A percentile compares a stretch with the other conserved stretches of the same genome.
Evolutionary conservation across 306 rosid genomes (phyloP).

Genomic region (Ochetophila trinervis): DNA sequence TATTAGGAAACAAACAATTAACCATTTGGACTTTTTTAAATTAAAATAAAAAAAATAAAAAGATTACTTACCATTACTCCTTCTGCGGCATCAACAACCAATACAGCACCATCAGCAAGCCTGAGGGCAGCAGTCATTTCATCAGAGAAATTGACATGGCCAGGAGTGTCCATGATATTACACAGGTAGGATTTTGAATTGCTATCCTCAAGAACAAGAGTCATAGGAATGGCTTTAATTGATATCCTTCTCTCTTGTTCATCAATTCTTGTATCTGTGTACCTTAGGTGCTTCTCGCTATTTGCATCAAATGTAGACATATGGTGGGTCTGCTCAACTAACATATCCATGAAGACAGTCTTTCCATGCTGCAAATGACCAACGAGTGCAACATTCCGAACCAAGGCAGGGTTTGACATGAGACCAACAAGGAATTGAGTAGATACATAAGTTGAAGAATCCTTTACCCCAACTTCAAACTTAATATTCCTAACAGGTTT

Average conservation of each 20-base stretch:
- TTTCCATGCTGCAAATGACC: slow-evolving; percentile 95
- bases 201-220: slow-evolving; percentile 91
- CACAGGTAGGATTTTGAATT: slow-evolving; percentile 82
- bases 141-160: slow-evolving; percentile 94
- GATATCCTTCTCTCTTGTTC: slow-evolving; percentile 95
- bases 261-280: slow-evolving; percentile 87
- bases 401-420: slow-evolving; percentile 85
- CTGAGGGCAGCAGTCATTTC: slow-evolving; percentile 97
- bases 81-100: slow-evolving; percentile 95
- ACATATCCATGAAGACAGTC: slow-evolving; percentile 96
- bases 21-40: neutral
- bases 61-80: slow-evolving; percentile 74
- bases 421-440: slow-evolving; percentile 79
- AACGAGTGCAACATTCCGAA: slow-evolving; percentile 84
- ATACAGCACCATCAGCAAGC: slow-evolving; percentile 89
- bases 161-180: slow-evolving; percentile 89
- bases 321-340: slow-evolving; percentile 93
- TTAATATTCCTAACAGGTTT: slow-evolving; percentile 73
- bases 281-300: slow-evolving; percentile 81
- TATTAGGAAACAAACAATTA: neutral
- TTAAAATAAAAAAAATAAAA: neutral
- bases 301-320: slow-evolving; percentile 81
- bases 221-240: slow-evolving; percentile 86
- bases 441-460: slow-evolving; percentile 83
- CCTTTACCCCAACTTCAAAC: slow-evolving; percentile 97